A percentile compares a stretch with the other conserved stretches of the same genome.
These are phyloP conservation scores for Cyclotella kingstonii DNA, from an alignment of 108 stramenopile species.

Conservation along the genomic window DNA sequence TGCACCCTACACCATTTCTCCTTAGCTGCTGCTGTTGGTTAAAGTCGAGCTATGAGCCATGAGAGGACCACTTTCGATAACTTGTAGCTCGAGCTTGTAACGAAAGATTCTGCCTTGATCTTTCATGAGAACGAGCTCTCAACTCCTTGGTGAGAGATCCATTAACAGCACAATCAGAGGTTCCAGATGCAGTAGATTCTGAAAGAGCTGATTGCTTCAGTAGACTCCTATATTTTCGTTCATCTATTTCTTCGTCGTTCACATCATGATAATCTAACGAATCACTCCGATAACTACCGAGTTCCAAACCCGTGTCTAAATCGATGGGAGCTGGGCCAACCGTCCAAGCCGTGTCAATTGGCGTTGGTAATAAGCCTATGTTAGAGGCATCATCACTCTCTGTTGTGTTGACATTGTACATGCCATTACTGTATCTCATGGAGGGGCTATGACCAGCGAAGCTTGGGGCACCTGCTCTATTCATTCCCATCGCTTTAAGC, in stretches of 20 bases:
- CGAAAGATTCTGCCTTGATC: no score
- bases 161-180: conserved; percentile 2
- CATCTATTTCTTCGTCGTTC: conserved; percentile 6
- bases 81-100: no score
- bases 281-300: neutral
- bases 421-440: conserved; percentile 1
- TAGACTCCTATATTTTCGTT: neutral
- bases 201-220: neutral
- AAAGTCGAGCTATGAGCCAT: no score
- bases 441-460: neutral
- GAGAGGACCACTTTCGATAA: no score
- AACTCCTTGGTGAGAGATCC: neutral
- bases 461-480: neutral
- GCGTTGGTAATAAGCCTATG: neutral
- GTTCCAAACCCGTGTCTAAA: conserved; percentile 4
- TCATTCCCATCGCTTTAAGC: conserved; percentile 32
- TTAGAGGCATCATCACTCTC: neutral
- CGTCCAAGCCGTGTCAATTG: neutral
- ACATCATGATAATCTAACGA: conserved; percentile 7
- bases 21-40: no score
- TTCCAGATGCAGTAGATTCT: neutral
- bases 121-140: no score
- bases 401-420: neutral
- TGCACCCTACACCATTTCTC: no score
- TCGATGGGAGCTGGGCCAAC: conserved; percentile 1